Percentiles rank a stretch among this genome's conserved stretches.
phyloP scores from a whole-genome alignment of 345 rosid species.

The Populus ilicifolia region DNA sequence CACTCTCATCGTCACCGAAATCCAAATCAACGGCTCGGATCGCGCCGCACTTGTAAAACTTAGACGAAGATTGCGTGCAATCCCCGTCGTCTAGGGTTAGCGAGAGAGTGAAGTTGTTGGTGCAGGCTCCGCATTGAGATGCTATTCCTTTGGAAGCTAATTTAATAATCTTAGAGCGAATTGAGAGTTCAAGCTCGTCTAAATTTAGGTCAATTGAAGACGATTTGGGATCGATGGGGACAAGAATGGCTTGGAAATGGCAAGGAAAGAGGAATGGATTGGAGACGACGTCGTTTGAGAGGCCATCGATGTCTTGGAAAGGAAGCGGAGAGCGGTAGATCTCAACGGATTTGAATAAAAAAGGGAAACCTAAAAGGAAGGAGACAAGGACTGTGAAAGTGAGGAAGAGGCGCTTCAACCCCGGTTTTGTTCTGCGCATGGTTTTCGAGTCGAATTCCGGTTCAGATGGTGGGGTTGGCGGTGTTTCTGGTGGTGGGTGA shows the following conservation, averaged over 20 bases:
- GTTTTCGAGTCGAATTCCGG: slow-evolving; percentile 22
- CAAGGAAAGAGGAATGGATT: slow-evolving; percentile 54
- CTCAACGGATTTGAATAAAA: slow-evolving; percentile 86
- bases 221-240: slow-evolving; percentile 34
- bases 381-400: slow-evolving; percentile 63
- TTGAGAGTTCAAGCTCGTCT: slow-evolving; percentile 32
- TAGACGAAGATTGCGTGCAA: slow-evolving; percentile 1
- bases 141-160: slow-evolving; percentile 32
- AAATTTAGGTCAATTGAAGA: slow-evolving; percentile 18
- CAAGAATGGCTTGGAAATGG: slow-evolving; percentile 56
- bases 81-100: slow-evolving; percentile 34
- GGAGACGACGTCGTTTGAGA: slow-evolving; percentile 49
- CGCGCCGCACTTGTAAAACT: slow-evolving; percentile 49
- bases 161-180: slow-evolving; percentile 40
- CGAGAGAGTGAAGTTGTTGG: slow-evolving; percentile 48
- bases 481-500: neutral
- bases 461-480: neutral
- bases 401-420: slow-evolving; percentile 72
- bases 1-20: slow-evolving; percentile 37
- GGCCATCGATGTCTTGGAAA: slow-evolving; percentile 59
- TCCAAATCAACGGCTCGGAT: slow-evolving; percentile 35
- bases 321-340: slow-evolving; percentile 90
- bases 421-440: slow-evolving; percentile 69
- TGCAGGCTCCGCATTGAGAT: slow-evolving; percentile 51
- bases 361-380: slow-evolving; percentile 68